Percentiles rank a stretch among this genome's conserved stretches.
Conservation (phyloP, 2,329 filamentous ascomycete genomes). For the Diplodia mutila region DNA sequence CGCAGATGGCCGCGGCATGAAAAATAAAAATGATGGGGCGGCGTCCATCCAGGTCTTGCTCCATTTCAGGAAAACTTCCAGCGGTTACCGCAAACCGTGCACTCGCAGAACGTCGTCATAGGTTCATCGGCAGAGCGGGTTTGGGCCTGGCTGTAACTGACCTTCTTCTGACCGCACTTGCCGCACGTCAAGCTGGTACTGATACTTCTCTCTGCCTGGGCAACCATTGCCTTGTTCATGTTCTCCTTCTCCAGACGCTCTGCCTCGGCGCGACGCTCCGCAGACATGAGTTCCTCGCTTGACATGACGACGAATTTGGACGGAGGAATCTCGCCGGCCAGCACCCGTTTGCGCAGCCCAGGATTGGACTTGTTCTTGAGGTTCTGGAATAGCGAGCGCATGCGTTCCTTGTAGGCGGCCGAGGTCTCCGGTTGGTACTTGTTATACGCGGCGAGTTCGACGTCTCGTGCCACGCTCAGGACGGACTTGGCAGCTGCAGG, state of each 20-base stretch:
- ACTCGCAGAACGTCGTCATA: constrained; percentile 62
- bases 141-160: constrained; percentile 95
- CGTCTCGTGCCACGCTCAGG: constrained; percentile 66
- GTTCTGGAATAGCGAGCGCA: constrained; percentile 91
- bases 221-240: constrained; percentile 95
- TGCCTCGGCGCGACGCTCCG: constrained; percentile 77
- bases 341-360: constrained; percentile 73
- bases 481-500: constrained; percentile 63
- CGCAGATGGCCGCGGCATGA: not conserved
- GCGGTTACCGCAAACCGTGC: constrained; percentile 55
- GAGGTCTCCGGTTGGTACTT: constrained; percentile 70
- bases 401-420: constrained; percentile 77
- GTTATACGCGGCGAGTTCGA: constrained; percentile 77
- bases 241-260: constrained; percentile 83
- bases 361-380: constrained; percentile 90
- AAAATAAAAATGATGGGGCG: not conserved
- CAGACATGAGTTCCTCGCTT: constrained; percentile 87
- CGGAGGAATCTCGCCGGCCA: constrained; percentile 72
- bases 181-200: constrained; percentile 85
- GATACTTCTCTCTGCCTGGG: constrained; percentile 88
- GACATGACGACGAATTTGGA: constrained; percentile 83
- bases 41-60: not conserved
- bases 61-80: constrained; percentile 52
- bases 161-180: constrained; percentile 90
- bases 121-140: constrained; percentile 95